phyloP scores from a whole-genome alignment of 169 alveolate genomes.

The Cryptosporidium felis region DNA sequence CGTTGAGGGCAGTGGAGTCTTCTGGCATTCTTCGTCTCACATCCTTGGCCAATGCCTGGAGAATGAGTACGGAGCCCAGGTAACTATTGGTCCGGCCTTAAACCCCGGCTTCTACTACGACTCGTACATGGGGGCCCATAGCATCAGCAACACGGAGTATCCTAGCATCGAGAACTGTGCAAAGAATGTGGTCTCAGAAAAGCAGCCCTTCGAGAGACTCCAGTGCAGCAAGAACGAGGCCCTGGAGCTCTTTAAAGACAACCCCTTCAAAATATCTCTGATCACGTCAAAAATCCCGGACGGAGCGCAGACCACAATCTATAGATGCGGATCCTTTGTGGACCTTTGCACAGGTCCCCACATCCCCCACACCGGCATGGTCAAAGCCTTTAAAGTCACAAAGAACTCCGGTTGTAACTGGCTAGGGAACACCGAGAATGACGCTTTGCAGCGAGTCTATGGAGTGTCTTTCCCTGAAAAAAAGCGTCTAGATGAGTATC shows the following conservation, averaged over 20 bases:
- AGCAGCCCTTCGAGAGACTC: slow-evolving; percentile 93
- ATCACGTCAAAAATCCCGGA: slow-evolving; percentile 95
- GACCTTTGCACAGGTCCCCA: slow-evolving; percentile 99
- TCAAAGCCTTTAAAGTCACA: slow-evolving; percentile 92
- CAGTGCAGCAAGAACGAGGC: slow-evolving; percentile 96
- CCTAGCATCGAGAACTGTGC: slow-evolving; percentile 78
- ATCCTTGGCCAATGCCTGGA: slow-evolving; percentile 91
- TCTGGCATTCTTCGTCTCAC: slow-evolving; percentile 99
- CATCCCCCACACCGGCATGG: slow-evolving; percentile 92
- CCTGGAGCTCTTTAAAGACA: slow-evolving; percentile 91
- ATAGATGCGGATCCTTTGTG: slow-evolving; percentile 96
- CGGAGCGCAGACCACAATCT: slow-evolving; percentile 93
- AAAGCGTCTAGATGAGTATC: slow-evolving; percentile 91
- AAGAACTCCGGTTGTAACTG: slow-evolving; percentile 98
- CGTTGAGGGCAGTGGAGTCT: slow-evolving; percentile 92
- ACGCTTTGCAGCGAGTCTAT: slow-evolving; percentile 97
- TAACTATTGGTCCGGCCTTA: slow-evolving; percentile 93
- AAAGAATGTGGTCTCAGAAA: slow-evolving; percentile 81
- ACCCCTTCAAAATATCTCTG: slow-evolving; percentile 97
- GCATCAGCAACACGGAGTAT: slow-evolving; percentile 14
- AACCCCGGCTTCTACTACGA: slow-evolving; percentile 98
- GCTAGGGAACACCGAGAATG: slow-evolving; percentile 95
- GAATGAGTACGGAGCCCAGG: slow-evolving; percentile 93
- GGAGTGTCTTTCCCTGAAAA: slow-evolving; percentile 98
- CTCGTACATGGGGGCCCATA: slow-evolving; percentile 91